Base-by-base conservation (phyloP, 2,329 filamentous ascomycete species). In the Trichothecium roseum region DNA sequence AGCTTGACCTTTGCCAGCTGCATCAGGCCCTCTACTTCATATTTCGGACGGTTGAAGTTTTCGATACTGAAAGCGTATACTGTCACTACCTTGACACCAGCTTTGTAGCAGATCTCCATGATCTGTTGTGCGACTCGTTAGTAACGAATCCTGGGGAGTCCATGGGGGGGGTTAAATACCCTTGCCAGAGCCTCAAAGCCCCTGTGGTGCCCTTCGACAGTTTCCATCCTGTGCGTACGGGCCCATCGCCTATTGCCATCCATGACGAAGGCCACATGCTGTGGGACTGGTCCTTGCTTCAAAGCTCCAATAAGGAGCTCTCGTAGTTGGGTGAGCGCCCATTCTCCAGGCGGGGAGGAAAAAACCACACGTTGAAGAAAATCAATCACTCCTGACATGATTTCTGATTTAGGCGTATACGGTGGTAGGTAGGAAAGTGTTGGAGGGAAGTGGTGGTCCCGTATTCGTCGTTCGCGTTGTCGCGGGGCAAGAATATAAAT, bases 231-330 rank as follows among this genome's bases (percentile, higher is more conserved):
- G 62, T 91, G 86, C 43, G 72, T 83, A 42, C 84, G 74, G 12
- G 91, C 91, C 64, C 93, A 98, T 31, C 91, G 81, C 50, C 91
- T 70, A 62, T 98, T 98, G 37, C 91, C 91, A 56, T 98, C 91
- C 91, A 98, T 98, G 48, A 95, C 89, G 54, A 98, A 98, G n/a
- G 91, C 91, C 41, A 98, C 77, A 74, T 98, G 91, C 52, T 86
- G 80, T 8, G 91, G 91, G 37, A 98, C 81, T 2, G 87, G 86
- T 0, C 91, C 91, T 60, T 95, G 89, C 52, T 81, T 81, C 36
- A 96, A 64, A 34, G 88, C 83, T 37, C 86, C 85, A 47, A 98
- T 91, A 42, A 96, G 70, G 34, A 94, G 66, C 55, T 94, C 84
- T 43, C 86, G 78, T 15, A 94, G 62, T 49, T 81, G 77, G 40